Conservation (phyloP, 306 rosid species). For the Myrica gale region DNA sequence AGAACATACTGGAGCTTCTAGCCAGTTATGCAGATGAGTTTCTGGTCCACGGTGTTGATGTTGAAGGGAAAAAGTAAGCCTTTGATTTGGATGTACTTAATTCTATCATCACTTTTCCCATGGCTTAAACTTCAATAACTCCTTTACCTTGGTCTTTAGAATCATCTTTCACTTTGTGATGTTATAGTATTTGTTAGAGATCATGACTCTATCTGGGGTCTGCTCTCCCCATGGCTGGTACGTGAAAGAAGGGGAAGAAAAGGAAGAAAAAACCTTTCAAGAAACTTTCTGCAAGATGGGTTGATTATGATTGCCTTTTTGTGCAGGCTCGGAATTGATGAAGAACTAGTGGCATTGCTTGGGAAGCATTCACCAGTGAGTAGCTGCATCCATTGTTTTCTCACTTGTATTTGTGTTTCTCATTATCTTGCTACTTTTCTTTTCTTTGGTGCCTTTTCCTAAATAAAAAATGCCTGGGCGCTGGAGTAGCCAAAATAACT, state of each 20-base stretch:
- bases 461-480: background rate
- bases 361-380: slow-evolving; percentile 86
- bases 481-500: background rate
- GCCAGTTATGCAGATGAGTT: slow-evolving; percentile 87
- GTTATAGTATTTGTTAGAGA: background rate
- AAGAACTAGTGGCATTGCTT: slow-evolving; percentile 86
- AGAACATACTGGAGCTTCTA: slow-evolving; percentile 61
- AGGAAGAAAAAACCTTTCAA: background rate
- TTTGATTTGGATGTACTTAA: background rate
- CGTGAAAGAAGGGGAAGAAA: background rate
- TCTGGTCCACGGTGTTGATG: slow-evolving; percentile 95
- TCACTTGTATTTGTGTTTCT: background rate
- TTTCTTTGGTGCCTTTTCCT: background rate
- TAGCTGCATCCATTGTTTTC: slow-evolving; percentile 10
- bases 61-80: slow-evolving; percentile 92
- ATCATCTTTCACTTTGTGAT: background rate
- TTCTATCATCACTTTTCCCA: background rate
- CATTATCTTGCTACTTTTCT: background rate
- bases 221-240: background rate
- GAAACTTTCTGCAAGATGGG: background rate
- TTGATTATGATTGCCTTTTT: slow-evolving; percentile 30
- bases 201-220: background rate
- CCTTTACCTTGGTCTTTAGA: background rate
- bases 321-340: slow-evolving; percentile 89
- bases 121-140: background rate